Evolutionary conservation across 2,329 filamentous ascomycete genomes (phyloP).

Genomic region (Pyrenochaeta sp.): DNA sequence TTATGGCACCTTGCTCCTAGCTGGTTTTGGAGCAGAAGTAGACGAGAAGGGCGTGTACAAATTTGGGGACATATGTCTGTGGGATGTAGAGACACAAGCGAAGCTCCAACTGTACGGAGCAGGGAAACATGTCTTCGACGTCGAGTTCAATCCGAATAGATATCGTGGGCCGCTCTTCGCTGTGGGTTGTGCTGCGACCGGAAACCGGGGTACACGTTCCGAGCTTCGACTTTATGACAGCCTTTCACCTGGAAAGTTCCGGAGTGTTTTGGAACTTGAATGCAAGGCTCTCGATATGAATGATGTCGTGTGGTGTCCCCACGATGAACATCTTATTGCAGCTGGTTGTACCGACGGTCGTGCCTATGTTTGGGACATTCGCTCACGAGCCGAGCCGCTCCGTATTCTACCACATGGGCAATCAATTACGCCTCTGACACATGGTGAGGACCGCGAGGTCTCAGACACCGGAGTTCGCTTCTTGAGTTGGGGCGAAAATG

Average conservation of each 20-base stretch:
- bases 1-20: slow-evolving; percentile 56
- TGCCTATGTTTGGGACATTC: slow-evolving; percentile 68
- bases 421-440: slow-evolving; percentile 58
- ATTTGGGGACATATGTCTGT: slow-evolving; percentile 62
- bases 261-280: slow-evolving; percentile 55
- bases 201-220: slow-evolving; percentile 54
- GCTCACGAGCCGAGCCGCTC: slow-evolving; percentile 55
- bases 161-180: slow-evolving; percentile 56
- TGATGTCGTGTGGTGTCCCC: slow-evolving; percentile 62
- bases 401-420: slow-evolving; percentile 60
- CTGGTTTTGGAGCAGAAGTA: slow-evolving; percentile 59
- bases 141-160: slow-evolving; percentile 61
- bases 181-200: slow-evolving; percentile 58
- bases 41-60: slow-evolving; percentile 43
- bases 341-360: slow-evolving; percentile 67
- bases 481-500: slow-evolving; percentile 63
- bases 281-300: slow-evolving; percentile 69
- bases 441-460: slow-evolving; percentile 54
- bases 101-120: slow-evolving; percentile 54
- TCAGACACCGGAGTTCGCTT: slow-evolving; percentile 66
- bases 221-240: slow-evolving; percentile 62
- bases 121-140: slow-evolving; percentile 64
- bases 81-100: slow-evolving; percentile 56
- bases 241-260: slow-evolving; percentile 37
- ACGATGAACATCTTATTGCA: slow-evolving; percentile 60